phyloP scores from a whole-genome alignment of 2,329 filamentous ascomycete genomes.

The Akanthomyces lecanii region DNA sequence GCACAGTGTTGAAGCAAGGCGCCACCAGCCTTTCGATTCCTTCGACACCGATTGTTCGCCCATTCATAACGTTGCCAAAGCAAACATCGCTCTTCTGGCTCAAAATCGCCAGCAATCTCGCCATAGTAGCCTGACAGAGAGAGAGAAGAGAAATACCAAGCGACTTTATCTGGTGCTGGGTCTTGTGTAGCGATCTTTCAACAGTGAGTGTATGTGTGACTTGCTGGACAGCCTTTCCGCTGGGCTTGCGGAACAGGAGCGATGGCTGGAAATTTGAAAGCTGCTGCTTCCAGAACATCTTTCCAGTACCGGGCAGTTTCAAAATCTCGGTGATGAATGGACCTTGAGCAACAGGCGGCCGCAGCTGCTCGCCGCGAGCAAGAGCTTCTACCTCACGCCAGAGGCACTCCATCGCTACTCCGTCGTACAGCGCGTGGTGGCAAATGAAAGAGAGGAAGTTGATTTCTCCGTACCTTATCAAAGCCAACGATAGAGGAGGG shows the following conservation, averaged over 20 bases:
- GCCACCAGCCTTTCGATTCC: slow-evolving; percentile 71
- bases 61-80: slow-evolving; percentile 83
- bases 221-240: slow-evolving; percentile 25
- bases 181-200: slow-evolving; percentile 35
- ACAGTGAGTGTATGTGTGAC: slow-evolving; percentile 28
- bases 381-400: slow-evolving; percentile 65
- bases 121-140: slow-evolving; percentile 70
- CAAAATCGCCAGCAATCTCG: slow-evolving; percentile 55
- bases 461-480: slow-evolving; percentile 31
- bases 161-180: slow-evolving; percentile 48
- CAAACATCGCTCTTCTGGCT: slow-evolving; percentile 63
- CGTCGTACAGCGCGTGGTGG: slow-evolving; percentile 87
- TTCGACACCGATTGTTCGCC: slow-evolving; percentile 63
- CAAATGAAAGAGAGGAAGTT: slow-evolving; percentile 47
- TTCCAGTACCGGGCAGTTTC: slow-evolving; percentile 41
- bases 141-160: slow-evolving; percentile 61
- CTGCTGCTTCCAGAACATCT: slow-evolving; percentile 62
- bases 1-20: slow-evolving; percentile 88
- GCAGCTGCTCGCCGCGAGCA: slow-evolving; percentile 45
- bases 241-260: slow-evolving; percentile 24
- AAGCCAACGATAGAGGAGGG: slow-evolving; percentile 43
- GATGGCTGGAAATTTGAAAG: slow-evolving; percentile 47
- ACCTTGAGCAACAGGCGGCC: slow-evolving; percentile 51
- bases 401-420: slow-evolving; percentile 66
- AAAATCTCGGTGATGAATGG: slow-evolving; percentile 60